These are phyloP conservation scores for Alternaria conjuncta DNA, from an alignment of 2,329 filamentous ascomycete genomes.

Conservation along the genomic window DNA sequence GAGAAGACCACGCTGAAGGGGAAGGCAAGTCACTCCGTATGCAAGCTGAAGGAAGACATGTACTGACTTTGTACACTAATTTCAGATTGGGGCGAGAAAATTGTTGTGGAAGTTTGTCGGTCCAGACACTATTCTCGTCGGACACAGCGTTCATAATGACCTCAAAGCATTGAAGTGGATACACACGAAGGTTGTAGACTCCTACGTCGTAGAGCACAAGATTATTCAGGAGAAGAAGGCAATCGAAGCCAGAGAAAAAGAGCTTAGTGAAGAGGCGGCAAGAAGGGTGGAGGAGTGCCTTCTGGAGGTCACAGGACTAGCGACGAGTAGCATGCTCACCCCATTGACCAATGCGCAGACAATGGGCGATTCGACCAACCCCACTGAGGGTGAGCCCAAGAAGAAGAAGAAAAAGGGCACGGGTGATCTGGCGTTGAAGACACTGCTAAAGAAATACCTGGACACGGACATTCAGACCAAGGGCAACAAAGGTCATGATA, in stretches of 20 bases:
- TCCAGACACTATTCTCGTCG: conserved; percentile 57
- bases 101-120: conserved; percentile 55
- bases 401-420: conserved; percentile 5
- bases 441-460: conserved; percentile 81
- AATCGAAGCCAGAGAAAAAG: conserved; percentile 6
- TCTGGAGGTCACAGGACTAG: background rate
- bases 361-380: background rate
- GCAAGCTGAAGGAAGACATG: background rate
- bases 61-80: background rate
- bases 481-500: conserved; percentile 74
- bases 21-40: conserved; percentile 13
- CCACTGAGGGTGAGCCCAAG: background rate
- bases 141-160: conserved; percentile 55
- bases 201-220: conserved; percentile 37
- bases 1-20: conserved; percentile 51
- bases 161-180: conserved; percentile 57
- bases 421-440: conserved; percentile 65
- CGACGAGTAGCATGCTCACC: background rate
- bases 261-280: background rate
- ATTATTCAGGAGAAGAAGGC: conserved; percentile 7
- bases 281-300: background rate
- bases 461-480: conserved; percentile 84
- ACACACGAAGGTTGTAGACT: conserved; percentile 56
- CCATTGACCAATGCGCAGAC: background rate
- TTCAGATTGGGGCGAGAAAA: conserved; percentile 47